phyloP scores from a whole-genome alignment of 495 filamentous ascomycete genomes.

The Aspergillus nanangensis region DNA sequence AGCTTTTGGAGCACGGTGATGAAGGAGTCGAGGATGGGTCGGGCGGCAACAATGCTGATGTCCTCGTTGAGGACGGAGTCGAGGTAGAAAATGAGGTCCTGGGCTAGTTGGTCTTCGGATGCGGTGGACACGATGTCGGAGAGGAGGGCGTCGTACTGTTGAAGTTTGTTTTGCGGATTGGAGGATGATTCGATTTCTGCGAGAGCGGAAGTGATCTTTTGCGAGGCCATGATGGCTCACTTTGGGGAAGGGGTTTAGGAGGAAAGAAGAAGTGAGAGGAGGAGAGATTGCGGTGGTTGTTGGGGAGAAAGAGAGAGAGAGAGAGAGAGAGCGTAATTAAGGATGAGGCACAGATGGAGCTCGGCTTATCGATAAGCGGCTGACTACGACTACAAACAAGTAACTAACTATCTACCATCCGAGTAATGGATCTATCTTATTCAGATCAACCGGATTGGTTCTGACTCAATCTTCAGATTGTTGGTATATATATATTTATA shows the following conservation, averaged over 20 bases:
- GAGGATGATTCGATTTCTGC: conserved; percentile 48
- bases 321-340: background rate
- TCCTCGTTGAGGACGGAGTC: conserved; percentile 62
- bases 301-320: conserved; percentile 3
- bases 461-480: no score
- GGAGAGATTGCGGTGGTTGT: background rate
- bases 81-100: conserved; percentile 65
- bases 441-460: no score
- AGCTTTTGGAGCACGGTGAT: conserved; percentile 55
- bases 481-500: no score
- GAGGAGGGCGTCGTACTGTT: conserved; percentile 65
- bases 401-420: no score
- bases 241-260: conserved; percentile 1
- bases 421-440: no score
- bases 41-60: conserved; percentile 70
- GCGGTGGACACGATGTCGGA: conserved; percentile 54
- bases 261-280: background rate
- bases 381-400: background rate
- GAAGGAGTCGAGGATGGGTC: conserved; percentile 66
- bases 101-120: conserved; percentile 47
- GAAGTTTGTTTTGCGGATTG: conserved; percentile 49
- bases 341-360: conserved; percentile 1
- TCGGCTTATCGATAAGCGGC: conserved; percentile 30
- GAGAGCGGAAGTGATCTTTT: conserved; percentile 52
- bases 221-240: conserved; percentile 47